Conservation (phyloP, 2,329 filamentous ascomycete species). For the Xylaria hypoxylon region DNA sequence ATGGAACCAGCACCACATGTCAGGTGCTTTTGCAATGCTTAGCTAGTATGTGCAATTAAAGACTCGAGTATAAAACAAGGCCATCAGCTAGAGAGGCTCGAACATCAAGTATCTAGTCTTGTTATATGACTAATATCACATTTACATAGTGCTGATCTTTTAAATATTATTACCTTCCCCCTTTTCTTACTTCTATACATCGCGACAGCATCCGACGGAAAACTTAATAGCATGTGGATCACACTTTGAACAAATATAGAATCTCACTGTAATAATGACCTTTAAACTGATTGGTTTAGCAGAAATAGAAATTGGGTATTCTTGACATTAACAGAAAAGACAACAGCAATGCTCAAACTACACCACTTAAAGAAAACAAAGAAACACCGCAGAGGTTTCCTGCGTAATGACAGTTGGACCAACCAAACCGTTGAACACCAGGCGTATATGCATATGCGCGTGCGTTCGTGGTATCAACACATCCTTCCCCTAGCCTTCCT, state of each 20-base stretch:
- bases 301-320: slow-evolving; percentile 36
- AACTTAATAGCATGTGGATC: not conserved
- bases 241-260: not conserved
- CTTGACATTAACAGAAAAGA: slow-evolving; percentile 20
- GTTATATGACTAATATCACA: not conserved
- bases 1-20: not conserved
- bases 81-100: not conserved
- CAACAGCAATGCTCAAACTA: slow-evolving; percentile 28
- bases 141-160: not conserved
- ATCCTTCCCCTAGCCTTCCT: slow-evolving; percentile 19
- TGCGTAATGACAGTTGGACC: slow-evolving; percentile 28
- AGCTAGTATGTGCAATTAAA: not conserved
- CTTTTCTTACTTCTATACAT: too few relatives aligned
- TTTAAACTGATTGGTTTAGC: not conserved
- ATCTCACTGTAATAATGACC: not conserved
- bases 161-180: not conserved
- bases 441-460: slow-evolving; percentile 39
- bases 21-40: not conserved
- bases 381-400: slow-evolving; percentile 31
- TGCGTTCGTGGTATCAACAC: slow-evolving; percentile 35
- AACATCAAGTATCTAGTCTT: not conserved
- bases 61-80: not conserved
- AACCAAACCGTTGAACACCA: slow-evolving; percentile 35
- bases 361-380: slow-evolving; percentile 21
- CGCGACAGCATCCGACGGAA: too few relatives aligned